Evolutionary conservation across 1,284 basidiomycete species (phyloP).

Genomic region (Exsudoporus floridanus): DNA sequence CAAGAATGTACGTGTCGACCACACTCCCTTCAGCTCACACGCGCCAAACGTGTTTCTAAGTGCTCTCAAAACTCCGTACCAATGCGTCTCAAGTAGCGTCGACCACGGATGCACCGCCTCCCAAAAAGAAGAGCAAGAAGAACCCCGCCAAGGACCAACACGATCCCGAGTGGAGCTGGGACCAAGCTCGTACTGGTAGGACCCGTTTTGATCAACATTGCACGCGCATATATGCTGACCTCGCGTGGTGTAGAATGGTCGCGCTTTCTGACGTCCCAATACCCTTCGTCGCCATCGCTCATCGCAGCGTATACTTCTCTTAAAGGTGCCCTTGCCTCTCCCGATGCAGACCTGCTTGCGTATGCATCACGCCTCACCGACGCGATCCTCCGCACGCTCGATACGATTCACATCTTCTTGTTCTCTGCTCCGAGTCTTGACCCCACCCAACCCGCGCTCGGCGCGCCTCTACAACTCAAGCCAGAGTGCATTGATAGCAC

Average conservation of each 20-base stretch:
- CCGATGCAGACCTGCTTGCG: slow-evolving; percentile 4
- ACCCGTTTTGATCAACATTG: background rate
- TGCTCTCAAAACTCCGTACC: slow-evolving; percentile 12
- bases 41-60: slow-evolving; percentile 7
- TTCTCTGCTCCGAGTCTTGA: slow-evolving; percentile 14
- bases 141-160: slow-evolving; percentile 13
- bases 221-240: slow-evolving; percentile 1
- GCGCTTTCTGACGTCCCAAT: slow-evolving; percentile 19
- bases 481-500: slow-evolving; percentile 18
- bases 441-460: background rate
- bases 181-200: slow-evolving; percentile 21
- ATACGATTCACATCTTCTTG: slow-evolving; percentile 21
- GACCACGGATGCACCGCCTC: slow-evolving; percentile 19
- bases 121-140: slow-evolving; percentile 33
- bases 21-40: background rate
- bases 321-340: slow-evolving; percentile 13
- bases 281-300: slow-evolving; percentile 27
- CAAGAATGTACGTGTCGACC: slow-evolving; percentile 19
- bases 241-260: slow-evolving; percentile 21
- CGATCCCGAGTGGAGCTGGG: slow-evolving; percentile 23
- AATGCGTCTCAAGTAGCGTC: slow-evolving; percentile 12
- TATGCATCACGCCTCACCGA: slow-evolving; percentile 17
- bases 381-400: slow-evolving; percentile 23
- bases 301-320: slow-evolving; percentile 24
- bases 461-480: background rate